Conservation (phyloP, 768 basidiomycete species). For the Boletus fagicola region DNA sequence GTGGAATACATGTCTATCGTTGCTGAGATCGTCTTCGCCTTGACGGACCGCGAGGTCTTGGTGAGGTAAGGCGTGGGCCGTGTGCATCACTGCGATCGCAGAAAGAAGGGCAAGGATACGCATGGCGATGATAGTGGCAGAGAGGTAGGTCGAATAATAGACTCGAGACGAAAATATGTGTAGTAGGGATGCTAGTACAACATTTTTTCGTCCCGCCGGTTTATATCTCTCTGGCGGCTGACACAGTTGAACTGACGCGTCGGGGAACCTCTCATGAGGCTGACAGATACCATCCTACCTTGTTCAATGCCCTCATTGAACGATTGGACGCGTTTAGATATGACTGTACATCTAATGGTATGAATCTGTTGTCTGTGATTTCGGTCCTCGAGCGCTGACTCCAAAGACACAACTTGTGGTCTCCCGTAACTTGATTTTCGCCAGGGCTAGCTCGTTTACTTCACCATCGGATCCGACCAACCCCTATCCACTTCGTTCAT, state of each 20-base stretch:
- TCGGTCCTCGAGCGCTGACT: neutral
- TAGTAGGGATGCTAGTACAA: neutral
- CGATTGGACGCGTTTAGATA: neutral
- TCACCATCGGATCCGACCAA: neutral
- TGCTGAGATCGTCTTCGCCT: slow-evolving; percentile 15
- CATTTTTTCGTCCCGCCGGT: neutral
- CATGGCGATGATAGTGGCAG: slow-evolving; percentile 26
- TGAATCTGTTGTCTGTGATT: neutral
- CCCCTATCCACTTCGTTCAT: neutral
- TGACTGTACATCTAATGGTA: neutral
- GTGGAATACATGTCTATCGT: slow-evolving; percentile 27
- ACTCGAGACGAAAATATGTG: neutral
- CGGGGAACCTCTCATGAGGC: slow-evolving; percentile 11
- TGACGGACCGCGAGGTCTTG: slow-evolving; percentile 21
- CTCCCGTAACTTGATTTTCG: neutral
- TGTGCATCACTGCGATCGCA: slow-evolving; percentile 26
- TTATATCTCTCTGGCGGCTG: slow-evolving; percentile 28
- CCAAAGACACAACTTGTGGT: neutral
- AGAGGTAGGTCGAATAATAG: slow-evolving; percentile 11
- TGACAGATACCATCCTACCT: slow-evolving; percentile 7
- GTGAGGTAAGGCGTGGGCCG: slow-evolving; percentile 23
- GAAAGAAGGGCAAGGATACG: slow-evolving; percentile 22
- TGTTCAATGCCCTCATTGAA: neutral
- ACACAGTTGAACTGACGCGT: slow-evolving; percentile 3
- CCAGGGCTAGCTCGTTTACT: neutral